phyloP scores from a whole-genome alignment of 805 yeast genomes.

The Vanderwaltozyma polyspora region DNA sequence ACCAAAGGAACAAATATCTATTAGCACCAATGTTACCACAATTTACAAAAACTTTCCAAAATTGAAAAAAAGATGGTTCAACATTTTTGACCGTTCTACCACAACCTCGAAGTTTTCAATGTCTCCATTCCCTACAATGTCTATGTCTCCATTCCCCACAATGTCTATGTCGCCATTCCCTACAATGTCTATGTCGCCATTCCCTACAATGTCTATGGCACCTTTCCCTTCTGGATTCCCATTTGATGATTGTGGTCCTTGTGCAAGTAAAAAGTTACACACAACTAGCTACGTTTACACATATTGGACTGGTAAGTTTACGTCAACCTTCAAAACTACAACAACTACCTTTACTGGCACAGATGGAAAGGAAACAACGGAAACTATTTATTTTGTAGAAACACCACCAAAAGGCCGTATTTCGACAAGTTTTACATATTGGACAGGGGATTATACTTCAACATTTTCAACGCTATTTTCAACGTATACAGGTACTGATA shows the following conservation, averaged over 20 bases:
- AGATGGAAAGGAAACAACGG: neutral
- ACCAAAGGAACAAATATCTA: too few species aligned
- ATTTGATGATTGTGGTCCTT: too few species aligned
- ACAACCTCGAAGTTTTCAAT: too few species aligned
- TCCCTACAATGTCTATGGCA: neutral
- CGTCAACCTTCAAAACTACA: neutral
- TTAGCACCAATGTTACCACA: too few species aligned
- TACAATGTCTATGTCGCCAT: neutral
- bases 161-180: neutral
- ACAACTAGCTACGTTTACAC: too few species aligned
- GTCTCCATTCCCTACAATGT: neutral
- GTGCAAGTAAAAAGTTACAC: too few species aligned
- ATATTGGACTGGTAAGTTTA: neutral
- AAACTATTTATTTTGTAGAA: neutral
- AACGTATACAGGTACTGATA: neutral
- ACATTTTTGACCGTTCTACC: too few species aligned
- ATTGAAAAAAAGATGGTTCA: too few species aligned
- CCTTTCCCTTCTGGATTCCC: neutral
- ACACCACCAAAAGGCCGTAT: neutral
- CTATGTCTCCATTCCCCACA: neutral
- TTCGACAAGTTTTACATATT: neutral
- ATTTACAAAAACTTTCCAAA: too few species aligned
- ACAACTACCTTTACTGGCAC: neutral
- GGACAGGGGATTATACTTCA: neutral
- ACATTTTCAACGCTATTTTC: neutral